Evolutionary conservation across 2,329 filamentous ascomycete species (phyloP), one percentile per base, ranked within the genome.

Genomic region (Botrytis deweyae): DNA sequence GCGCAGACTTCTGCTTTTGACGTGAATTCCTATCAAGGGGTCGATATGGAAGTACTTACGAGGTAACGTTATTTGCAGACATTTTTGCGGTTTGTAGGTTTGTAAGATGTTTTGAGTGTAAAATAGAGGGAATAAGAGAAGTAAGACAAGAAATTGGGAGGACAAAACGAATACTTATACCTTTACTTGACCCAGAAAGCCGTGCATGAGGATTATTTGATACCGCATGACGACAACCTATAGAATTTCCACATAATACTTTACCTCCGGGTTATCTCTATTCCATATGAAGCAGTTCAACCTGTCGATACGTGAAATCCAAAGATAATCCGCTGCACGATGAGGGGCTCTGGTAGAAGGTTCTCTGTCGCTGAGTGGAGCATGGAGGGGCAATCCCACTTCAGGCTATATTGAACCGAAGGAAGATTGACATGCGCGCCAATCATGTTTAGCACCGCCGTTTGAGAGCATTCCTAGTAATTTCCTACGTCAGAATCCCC

Each of bases 11-110:
- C 62, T 72, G 72, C 61, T 59, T 69, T 55, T 55, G 61, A 67
- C 49, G 42, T 74, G 69, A 72, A 72, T 80, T 72, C 77, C 76
- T 65, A 38, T 67, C 29, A 62, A 49, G 42, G 64, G 18, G 58
- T 33, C 20, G 58, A 58, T 44, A 7, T 44, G 73, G 52, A 67
- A 40, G 40, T 14, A 77, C 79, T 77, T 78, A 80, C 79, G 76
- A 74, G 49, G 79, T 79, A 72, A 73, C 75, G 66, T 58, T 67
- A 73, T 81, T 81, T 68, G 79, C 69, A 73, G 78, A 77, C 82
- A 82, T 82, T 55, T 38, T 74, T 42, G 22, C 46, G 65, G n/a
- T 38, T 71, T 36, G n/a, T 70, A 42, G 44, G 33, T 44, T 52
- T n/a, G 16, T 20, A n/a, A 29, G 12, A 49, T 29, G 29, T 62